Percentiles rank a stretch among this genome's conserved stretches.
These are phyloP conservation scores for Raffaelea deltoideospora DNA, from an alignment of 2,329 filamentous ascomycete species.

Conservation along the genomic window DNA sequence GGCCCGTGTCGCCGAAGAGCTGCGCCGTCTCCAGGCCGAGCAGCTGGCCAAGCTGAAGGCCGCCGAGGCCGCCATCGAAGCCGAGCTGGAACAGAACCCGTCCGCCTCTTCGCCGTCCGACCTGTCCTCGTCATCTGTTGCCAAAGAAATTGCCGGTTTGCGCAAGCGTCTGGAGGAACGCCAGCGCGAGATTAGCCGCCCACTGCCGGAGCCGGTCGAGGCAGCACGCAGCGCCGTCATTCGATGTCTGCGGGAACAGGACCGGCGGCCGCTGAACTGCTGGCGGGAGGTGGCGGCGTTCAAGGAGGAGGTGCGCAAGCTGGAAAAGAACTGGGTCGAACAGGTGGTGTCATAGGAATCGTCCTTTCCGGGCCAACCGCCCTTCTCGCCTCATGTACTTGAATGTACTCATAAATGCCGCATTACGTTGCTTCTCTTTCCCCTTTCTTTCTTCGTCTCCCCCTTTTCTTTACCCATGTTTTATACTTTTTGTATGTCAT, in stretches of 20 bases:
- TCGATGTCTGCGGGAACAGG: slow-evolving; percentile 67
- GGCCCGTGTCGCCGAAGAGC: slow-evolving; percentile 70
- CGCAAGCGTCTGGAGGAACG: slow-evolving; percentile 43
- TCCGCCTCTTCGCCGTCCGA: not conserved
- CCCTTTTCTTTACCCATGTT: no score
- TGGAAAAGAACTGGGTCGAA: slow-evolving; percentile 82
- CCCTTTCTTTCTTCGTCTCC: no score
- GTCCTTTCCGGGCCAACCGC: no score
- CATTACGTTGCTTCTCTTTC: no score
- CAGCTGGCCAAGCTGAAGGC: slow-evolving; percentile 54
- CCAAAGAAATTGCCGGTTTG: slow-evolving; percentile 44
- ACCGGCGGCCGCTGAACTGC: slow-evolving; percentile 81
- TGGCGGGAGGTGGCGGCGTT: slow-evolving; percentile 87
- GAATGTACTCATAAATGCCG: no score
- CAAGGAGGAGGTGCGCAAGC: slow-evolving; percentile 70
- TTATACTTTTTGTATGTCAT: no score
- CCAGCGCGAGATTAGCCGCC: slow-evolving; percentile 46
- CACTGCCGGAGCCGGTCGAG: slow-evolving; percentile 57
- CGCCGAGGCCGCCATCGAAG: slow-evolving; percentile 15
- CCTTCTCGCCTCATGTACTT: no score
- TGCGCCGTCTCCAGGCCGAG: slow-evolving; percentile 60
- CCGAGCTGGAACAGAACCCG: slow-evolving; percentile 3
- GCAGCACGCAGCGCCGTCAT: slow-evolving; percentile 62
- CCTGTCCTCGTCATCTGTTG: slow-evolving; percentile 23
- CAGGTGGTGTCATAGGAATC: slow-evolving; percentile 45